A percentile compares a stretch with the other conserved stretches of the same genome.
Conservation (phyloP, 1,139 yeast species). For the Neolecta irregularis region DNA sequence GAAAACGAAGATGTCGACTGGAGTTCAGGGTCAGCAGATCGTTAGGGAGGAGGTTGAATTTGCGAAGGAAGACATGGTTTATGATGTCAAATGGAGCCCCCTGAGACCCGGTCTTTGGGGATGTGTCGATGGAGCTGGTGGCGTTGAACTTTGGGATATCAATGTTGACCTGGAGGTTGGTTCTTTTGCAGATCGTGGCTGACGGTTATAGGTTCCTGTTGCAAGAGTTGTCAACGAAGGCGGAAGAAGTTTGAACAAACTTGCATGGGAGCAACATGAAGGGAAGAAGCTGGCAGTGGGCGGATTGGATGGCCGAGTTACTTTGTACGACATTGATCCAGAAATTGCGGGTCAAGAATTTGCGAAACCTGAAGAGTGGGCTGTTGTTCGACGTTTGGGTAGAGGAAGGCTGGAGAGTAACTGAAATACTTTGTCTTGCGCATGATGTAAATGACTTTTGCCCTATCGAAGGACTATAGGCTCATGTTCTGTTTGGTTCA, state of each 20-base stretch:
- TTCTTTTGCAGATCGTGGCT: too few species aligned
- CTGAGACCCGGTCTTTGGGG: conserved; percentile 32
- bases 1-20: conserved; percentile 17
- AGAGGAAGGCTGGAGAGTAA: too few species aligned
- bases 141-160: conserved; percentile 44
- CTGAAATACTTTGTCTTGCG: too few species aligned
- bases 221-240: conserved; percentile 15
- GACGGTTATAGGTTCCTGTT: conserved; percentile 8
- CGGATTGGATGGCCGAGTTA: conserved; percentile 25
- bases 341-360: conserved; percentile 15
- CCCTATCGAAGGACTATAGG: too few species aligned
- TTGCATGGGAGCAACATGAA: conserved; percentile 21
- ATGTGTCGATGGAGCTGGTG: conserved; percentile 33
- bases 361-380: too few species aligned
- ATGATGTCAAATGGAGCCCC: conserved; percentile 34
- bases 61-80: conserved; percentile 30
- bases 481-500: too few species aligned
- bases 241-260: conserved; percentile 17
- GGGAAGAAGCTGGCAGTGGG: conserved; percentile 24
- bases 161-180: conserved; percentile 24
- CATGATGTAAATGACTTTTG: too few species aligned
- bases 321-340: conserved; percentile 22
- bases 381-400: too few species aligned
- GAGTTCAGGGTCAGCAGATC: conserved; percentile 8
- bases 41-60: too few species aligned